Percentiles rank a stretch among this genome's conserved stretches.
These are phyloP conservation scores for Termitomyces heimii DNA, from an alignment of 768 basidiomycete genomes.

Conservation along the genomic window DNA sequence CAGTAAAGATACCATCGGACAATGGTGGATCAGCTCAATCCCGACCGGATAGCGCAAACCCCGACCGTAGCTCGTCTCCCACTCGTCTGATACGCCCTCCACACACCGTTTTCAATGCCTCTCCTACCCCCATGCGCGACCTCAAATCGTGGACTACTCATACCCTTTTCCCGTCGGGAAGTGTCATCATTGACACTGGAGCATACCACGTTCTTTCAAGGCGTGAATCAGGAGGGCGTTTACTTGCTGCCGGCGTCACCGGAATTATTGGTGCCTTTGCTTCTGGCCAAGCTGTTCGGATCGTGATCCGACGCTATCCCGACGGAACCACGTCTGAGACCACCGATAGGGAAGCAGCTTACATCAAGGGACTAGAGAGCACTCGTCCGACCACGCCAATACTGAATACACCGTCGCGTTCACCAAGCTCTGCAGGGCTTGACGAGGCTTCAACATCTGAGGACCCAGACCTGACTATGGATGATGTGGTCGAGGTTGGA, in stretches of 20 bases:
- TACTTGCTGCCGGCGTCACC: conserved; percentile 89
- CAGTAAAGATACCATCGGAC: conserved; percentile 29
- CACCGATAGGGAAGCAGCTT: conserved; percentile 22
- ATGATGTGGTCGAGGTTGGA: conserved; percentile 84
- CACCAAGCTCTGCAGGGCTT: conserved; percentile 26
- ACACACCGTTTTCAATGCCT: conserved; percentile 85
- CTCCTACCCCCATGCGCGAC: conserved; percentile 67
- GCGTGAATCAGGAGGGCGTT: conserved; percentile 82
- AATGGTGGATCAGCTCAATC: conserved; percentile 15
- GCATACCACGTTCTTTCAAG: conserved; percentile 83
- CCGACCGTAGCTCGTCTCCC: conserved; percentile 16
- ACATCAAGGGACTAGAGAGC: conserved; percentile 31
- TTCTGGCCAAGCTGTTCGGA: conserved; percentile 88
- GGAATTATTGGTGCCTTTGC: conserved; percentile 88
- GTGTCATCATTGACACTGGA: conserved; percentile 82
- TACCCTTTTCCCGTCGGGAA: conserved; percentile 85
- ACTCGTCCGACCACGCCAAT: conserved; percentile 57
- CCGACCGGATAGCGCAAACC: conserved; percentile 7
- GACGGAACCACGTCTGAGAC: conserved; percentile 20
- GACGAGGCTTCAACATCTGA: conserved; percentile 17
- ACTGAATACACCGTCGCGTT: conserved; percentile 32
- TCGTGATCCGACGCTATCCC: conserved; percentile 48
- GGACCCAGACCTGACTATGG: conserved; percentile 20
- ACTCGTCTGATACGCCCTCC: conserved; percentile 47
- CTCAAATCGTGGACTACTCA: conserved; percentile 98